Evolutionary conservation across 73 alveolate genomes (phyloP).

Genomic region (Tetrahymena borealis): DNA sequence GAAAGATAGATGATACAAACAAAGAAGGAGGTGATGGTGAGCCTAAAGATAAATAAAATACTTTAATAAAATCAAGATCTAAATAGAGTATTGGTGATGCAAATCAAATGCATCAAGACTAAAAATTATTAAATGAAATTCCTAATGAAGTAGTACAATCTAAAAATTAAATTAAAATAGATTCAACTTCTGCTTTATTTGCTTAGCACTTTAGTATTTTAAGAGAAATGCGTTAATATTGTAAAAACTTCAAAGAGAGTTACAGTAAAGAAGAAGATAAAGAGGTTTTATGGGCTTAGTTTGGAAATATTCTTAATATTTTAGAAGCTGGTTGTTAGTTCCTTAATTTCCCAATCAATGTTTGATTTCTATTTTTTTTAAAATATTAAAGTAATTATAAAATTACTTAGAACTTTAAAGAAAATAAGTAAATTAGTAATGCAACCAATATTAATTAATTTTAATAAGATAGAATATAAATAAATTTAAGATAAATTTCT

Average conservation of each 20-base stretch:
- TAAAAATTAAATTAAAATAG: not conserved
- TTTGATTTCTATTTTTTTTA: not conserved
- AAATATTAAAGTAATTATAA: not conserved
- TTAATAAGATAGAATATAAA: no score
- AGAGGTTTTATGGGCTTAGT: not conserved
- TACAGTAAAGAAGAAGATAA: not conserved
- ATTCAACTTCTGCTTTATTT: not conserved
- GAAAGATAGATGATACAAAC: not conserved
- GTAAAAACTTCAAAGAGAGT: not conserved
- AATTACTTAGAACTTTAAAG: no score
- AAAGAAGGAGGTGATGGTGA: not conserved
- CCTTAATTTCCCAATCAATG: not conserved
- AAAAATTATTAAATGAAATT: not conserved
- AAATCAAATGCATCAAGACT: not conserved
- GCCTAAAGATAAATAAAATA: not conserved
- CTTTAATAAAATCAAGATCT: not conserved
- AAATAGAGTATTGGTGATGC: not conserved
- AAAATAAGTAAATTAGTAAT: no score
- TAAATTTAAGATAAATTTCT: no score
- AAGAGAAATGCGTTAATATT: not conserved
- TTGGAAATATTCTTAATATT: not conserved
- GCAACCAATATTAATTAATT: no score
- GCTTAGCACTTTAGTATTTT: not conserved
- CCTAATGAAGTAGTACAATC: not conserved
- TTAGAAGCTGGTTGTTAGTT: not conserved